phyloP scores from a whole-genome alignment of 192 early-diverging fungal species.

The Coemansia sp. region DNA sequence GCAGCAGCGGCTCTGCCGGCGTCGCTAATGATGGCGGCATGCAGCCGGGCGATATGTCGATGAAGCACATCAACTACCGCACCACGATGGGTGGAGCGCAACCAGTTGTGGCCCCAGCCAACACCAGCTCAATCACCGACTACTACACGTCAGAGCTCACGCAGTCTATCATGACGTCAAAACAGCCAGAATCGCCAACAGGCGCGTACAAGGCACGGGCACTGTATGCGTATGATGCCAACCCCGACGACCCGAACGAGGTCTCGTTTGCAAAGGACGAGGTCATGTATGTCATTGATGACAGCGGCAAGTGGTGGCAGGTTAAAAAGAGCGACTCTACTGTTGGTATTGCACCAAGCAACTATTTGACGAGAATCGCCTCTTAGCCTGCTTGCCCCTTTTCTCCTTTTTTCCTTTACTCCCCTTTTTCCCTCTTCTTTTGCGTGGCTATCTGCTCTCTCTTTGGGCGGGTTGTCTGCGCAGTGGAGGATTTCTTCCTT shows the following conservation, averaged over 20 bases:
- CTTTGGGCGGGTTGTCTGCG: too few species aligned
- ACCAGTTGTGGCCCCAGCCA: conserved; percentile 12
- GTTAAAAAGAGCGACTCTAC: conserved; percentile 78
- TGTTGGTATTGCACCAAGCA: conserved; percentile 87
- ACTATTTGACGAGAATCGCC: conserved; percentile 65
- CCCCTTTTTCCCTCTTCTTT: neutral
- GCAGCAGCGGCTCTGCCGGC: conserved; percentile 15
- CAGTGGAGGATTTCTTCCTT: neutral
- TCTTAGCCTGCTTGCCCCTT: conserved; percentile 13
- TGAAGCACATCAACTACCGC: conserved; percentile 43
- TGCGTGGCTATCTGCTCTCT: too few species aligned
- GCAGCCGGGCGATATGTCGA: conserved; percentile 22
- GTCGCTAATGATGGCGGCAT: conserved; percentile 4
- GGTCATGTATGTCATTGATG: conserved; percentile 81
- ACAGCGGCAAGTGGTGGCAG: conserved; percentile 98
- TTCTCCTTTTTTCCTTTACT: neutral
- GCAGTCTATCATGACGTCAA: conserved; percentile 40
- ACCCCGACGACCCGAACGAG: conserved; percentile 89
- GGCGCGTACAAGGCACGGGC: conserved; percentile 67
- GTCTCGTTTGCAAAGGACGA: conserved; percentile 88
- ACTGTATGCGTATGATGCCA: conserved; percentile 81
- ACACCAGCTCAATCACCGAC: conserved; percentile 37
- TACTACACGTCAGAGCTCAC: conserved; percentile 44
- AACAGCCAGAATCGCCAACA: conserved; percentile 40
- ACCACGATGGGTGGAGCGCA: conserved; percentile 31